These are phyloP conservation scores for Albifimbria verrucaria DNA, from an alignment of 2,329 filamentous ascomycete species.

Conservation along the genomic window DNA sequence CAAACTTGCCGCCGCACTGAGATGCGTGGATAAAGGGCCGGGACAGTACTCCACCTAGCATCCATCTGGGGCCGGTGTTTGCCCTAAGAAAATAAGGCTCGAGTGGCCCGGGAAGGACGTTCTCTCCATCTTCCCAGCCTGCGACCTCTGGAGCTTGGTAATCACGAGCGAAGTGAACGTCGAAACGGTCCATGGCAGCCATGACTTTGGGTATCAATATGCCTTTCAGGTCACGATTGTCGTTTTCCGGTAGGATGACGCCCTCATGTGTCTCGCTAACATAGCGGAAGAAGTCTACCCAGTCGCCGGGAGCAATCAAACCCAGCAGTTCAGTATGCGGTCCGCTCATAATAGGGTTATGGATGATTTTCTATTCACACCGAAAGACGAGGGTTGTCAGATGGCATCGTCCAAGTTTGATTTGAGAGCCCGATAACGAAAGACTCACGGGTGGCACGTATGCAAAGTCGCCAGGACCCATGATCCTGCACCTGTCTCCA, in stretches of 20 bases:
- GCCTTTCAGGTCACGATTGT: slow-evolving; percentile 47
- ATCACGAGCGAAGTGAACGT: slow-evolving; percentile 50
- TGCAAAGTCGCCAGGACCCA: slow-evolving; percentile 55
- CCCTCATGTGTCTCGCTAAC: slow-evolving; percentile 50
- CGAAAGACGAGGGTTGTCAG: background rate
- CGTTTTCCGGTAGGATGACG: slow-evolving; percentile 45
- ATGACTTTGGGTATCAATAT: slow-evolving; percentile 53
- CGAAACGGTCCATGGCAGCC: slow-evolving; percentile 51
- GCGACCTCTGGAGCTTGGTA: slow-evolving; percentile 41
- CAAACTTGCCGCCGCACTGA: slow-evolving; percentile 46
- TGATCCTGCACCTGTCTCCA: slow-evolving; percentile 50
- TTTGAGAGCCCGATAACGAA: background rate
- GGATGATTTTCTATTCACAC: slow-evolving; percentile 39
- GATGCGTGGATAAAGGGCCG: slow-evolving; percentile 45
- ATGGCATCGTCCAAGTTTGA: background rate
- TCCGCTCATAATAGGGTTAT: slow-evolving; percentile 53
- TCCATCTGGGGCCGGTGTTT: slow-evolving; percentile 44
- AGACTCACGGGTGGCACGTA: slow-evolving; percentile 50
- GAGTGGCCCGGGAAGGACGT: slow-evolving; percentile 30
- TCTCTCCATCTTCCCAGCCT: slow-evolving; percentile 39
- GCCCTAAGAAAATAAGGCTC: slow-evolving; percentile 49
- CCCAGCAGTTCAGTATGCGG: slow-evolving; percentile 52
- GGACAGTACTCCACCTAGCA: slow-evolving; percentile 41
- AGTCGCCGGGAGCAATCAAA: slow-evolving; percentile 54
- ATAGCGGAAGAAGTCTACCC: slow-evolving; percentile 59